Conservation (phyloP, 148 eudicot genomes). For the Rhododendron simsii region DNA sequence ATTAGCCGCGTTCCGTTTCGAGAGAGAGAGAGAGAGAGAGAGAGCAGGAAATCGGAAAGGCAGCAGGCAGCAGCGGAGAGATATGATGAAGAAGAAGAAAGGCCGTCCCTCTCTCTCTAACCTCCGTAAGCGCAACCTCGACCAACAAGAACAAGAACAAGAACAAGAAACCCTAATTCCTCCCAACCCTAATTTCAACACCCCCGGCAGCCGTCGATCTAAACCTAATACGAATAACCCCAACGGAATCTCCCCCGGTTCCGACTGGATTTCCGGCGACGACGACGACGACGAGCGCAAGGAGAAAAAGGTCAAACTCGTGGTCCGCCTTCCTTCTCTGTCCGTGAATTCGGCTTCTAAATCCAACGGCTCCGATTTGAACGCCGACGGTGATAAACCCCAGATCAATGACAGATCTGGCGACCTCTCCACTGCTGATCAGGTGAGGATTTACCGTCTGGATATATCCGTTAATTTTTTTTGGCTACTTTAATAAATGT, state of each 20-base stretch:
- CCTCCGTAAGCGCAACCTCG: slow-evolving; percentile 37
- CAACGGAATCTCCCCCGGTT: slow-evolving; percentile 15
- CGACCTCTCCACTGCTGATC: slow-evolving; percentile 11
- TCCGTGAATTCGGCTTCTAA: slow-evolving; percentile 16
- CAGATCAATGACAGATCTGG: slow-evolving; percentile 42
- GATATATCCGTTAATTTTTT: neutral
- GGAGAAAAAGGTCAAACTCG: slow-evolving; percentile 69
- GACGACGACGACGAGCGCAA: slow-evolving; percentile 56
- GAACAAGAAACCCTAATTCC: slow-evolving; percentile 6
- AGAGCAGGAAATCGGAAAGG: slow-evolving; percentile 16
- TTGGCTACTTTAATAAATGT: neutral
- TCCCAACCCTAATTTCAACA: slow-evolving; percentile 19
- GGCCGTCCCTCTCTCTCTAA: slow-evolving; percentile 63
- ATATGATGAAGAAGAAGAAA: slow-evolving; percentile 47
- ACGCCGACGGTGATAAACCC: slow-evolving; percentile 19
- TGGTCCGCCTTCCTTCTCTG: slow-evolving; percentile 44
- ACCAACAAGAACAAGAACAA: slow-evolving; percentile 13
- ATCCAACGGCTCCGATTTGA: slow-evolving; percentile 19
- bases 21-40: neutral
- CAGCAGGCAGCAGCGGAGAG: slow-evolving; percentile 7
- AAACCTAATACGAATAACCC: slow-evolving; percentile 34
- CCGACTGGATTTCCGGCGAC: slow-evolving; percentile 2
- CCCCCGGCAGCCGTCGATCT: slow-evolving; percentile 24
- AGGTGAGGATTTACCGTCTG: slow-evolving; percentile 3
- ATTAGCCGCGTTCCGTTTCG: slow-evolving; percentile 5